Evolutionary conservation across 768 basidiomycete genomes (phyloP).

Genomic region (Agaricus blazei): DNA sequence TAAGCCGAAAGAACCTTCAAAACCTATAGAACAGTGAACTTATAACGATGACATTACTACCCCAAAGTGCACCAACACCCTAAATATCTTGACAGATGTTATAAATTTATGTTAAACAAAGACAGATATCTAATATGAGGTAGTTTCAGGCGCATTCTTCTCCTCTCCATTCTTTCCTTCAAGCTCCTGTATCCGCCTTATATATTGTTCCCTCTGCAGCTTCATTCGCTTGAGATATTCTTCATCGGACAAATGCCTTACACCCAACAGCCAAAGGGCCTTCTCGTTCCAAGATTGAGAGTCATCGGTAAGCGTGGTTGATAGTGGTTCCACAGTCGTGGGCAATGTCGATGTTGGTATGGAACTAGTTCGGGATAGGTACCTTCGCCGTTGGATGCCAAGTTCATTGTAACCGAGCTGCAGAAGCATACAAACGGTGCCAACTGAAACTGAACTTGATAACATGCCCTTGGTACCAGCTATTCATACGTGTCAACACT

Average conservation of each 20-base stretch:
- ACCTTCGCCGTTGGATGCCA: constrained; percentile 53
- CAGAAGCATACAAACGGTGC: constrained; percentile 50
- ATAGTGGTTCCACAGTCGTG: background rate
- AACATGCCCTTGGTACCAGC: constrained; percentile 56
- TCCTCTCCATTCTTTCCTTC: constrained; percentile 38
- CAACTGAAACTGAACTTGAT: constrained; percentile 58
- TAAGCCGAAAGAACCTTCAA: constrained; percentile 93
- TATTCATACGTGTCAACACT: constrained; percentile 23
- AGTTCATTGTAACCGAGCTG: constrained; percentile 72
- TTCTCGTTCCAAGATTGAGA: constrained; percentile 5
- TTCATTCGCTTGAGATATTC: constrained; percentile 62
- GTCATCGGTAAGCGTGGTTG: background rate
- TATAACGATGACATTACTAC: too few species aligned
- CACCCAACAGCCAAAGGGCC: constrained; percentile 41
- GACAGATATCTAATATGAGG: background rate
- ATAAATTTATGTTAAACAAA: background rate
- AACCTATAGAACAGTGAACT: constrained; percentile 71
- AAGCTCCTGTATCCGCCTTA: constrained; percentile 54
- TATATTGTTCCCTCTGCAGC: constrained; percentile 47
- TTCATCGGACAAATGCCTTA: constrained; percentile 62
- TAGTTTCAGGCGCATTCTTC: constrained; percentile 17
- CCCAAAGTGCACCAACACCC: too few species aligned
- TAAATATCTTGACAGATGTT: too few species aligned
- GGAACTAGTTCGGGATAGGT: constrained; percentile 32
- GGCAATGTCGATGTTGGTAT: constrained; percentile 8